Evolutionary conservation across 768 basidiomycete genomes (phyloP).

Genomic region (Boletus subparvulus): DNA sequence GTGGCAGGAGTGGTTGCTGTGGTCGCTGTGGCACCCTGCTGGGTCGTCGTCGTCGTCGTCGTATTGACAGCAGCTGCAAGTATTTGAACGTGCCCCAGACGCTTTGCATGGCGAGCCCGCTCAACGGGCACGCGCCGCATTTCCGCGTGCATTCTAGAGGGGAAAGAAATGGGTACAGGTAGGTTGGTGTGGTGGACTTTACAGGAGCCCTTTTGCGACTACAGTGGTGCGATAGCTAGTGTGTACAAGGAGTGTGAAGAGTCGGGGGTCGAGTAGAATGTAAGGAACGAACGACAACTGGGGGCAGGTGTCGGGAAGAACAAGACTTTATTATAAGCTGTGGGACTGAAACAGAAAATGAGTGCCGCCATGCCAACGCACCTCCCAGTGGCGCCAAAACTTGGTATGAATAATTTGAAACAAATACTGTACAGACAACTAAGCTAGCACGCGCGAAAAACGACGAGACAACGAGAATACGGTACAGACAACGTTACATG

Average conservation of each 20-base stretch:
- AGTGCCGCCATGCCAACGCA: conserved; percentile 22
- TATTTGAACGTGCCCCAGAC: conserved; percentile 27
- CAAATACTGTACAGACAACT: background rate
- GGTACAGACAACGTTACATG: conserved; percentile 25
- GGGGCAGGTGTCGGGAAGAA: background rate
- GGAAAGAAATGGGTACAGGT: background rate
- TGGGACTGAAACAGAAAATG: conserved; percentile 2
- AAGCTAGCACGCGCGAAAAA: background rate
- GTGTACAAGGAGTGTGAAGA: conserved; percentile 20
- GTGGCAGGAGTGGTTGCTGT: background rate
- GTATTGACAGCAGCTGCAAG: background rate
- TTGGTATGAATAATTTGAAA: background rate
- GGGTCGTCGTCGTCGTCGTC: conserved; percentile 3
- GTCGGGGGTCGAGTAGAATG: conserved; percentile 4
- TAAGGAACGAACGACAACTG: background rate
- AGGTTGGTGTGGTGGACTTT: background rate
- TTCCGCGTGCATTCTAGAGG: conserved; percentile 25
- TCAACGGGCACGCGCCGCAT: conserved; percentile 31
- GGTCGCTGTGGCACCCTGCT: background rate
- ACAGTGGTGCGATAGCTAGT: background rate
- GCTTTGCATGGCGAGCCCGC: conserved; percentile 35
- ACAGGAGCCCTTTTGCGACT: background rate
- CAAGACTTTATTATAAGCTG: too few relatives aligned
- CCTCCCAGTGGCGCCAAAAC: background rate
- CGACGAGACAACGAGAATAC: background rate